Base-by-base conservation (phyloP, 129 eudicot genomes). In the Gnaphalium uliginosum region DNA sequence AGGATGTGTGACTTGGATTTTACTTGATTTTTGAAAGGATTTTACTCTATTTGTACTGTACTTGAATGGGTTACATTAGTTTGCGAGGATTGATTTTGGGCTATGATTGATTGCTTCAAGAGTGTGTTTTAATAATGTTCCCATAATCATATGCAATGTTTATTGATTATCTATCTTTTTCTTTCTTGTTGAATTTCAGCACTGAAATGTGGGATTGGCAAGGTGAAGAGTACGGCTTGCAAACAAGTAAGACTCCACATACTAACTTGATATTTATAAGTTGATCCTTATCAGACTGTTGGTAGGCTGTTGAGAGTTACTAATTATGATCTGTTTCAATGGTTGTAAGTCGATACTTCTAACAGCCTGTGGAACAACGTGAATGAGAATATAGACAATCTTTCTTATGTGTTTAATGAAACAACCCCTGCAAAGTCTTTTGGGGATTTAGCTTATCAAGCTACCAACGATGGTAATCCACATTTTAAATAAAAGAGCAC, bases 391-490 rank as follows among this genome's bases (percentile, higher is more conserved):
- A 85, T 77, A 78, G 85, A 76, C 29, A 90, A 82, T 81, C 67
- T 85, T 50, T 82, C 90, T 22, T 85, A 64, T 29, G 81, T 88
- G 77, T 81, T 92, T 32, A 79, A 90, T 78, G 94, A 81, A 83
- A 83, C 93, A 4, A 93, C 96, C 41, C 98, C 98, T 11, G 81
- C 90, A 30, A 93, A 90, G 74, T 89, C 94, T 60, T 93, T 92
- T 57, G 96, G 92, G 67, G 96, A 90, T 68, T 51, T 89, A 79
- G 71, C 89, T 66, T 88, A 83, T 73, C 83, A 85, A 69, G 87
- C 68, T 77, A 57, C 69, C 54, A 11, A 57, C 54, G 27, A 76
- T 71, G 92, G 96, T 90, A 82, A 23, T 61, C 69, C 23, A 48
- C 26, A 27, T 56, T 25, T 71, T 27, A 56, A 18, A 66, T 33